These are phyloP conservation scores for Cordyceps fumosorosea DNA, from an alignment of 2,329 filamentous ascomycete species.

Conservation along the genomic window DNA sequence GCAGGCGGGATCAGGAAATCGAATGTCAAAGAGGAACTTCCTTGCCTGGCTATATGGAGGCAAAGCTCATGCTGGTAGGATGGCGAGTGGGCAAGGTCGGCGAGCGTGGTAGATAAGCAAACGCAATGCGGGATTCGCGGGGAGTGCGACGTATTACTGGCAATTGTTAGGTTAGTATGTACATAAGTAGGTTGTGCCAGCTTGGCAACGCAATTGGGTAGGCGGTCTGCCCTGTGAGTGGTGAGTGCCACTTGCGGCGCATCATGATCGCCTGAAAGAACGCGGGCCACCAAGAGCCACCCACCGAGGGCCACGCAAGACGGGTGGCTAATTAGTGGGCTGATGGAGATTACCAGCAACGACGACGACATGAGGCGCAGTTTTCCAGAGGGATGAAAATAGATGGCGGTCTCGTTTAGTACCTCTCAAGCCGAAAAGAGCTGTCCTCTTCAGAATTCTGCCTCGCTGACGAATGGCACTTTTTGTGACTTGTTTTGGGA, in stretches of 20 bases:
- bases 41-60: neutral
- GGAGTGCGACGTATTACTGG: neutral
- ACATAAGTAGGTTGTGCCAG: neutral
- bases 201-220: constrained; percentile 5
- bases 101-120: neutral
- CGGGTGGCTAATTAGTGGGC: constrained; percentile 9
- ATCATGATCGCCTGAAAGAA: neutral
- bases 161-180: neutral
- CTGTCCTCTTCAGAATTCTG: too few species aligned
- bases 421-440: neutral
- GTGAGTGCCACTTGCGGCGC: neutral
- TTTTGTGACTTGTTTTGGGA: neutral
- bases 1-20: neutral
- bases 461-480: too few species aligned
- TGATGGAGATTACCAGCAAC: neutral
- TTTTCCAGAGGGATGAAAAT: neutral
- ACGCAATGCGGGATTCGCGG: neutral
- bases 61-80: neutral
- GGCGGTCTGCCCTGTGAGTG: neutral
- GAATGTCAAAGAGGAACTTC: neutral
- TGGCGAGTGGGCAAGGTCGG: neutral
- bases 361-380: neutral
- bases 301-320: neutral
- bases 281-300: too few species aligned
- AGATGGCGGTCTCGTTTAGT: neutral